Percentiles rank a stretch among this genome's conserved stretches.
Conservation (phyloP, 805 yeast species). For the Debaryomyces maramus region DNA sequence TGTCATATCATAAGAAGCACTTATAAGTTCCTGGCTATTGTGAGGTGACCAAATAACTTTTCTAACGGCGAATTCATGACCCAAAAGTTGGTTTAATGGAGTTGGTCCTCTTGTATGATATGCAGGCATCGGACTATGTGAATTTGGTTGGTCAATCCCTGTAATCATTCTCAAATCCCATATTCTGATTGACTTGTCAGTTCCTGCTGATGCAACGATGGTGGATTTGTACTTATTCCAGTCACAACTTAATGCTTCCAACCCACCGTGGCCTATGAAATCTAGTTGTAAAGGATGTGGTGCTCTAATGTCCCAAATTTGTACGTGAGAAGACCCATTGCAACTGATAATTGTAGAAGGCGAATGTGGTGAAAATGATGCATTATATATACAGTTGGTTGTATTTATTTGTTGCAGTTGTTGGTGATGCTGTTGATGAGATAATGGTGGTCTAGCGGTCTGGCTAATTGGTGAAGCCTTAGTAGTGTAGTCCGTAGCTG, state of each 20-base stretch:
- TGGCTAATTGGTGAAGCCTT: constrained; percentile 22
- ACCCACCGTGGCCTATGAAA: constrained; percentile 72
- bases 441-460: constrained; percentile 26
- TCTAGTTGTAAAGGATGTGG: constrained; percentile 61
- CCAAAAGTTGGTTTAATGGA: constrained; percentile 74
- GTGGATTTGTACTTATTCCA: constrained; percentile 87
- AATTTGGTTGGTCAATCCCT: constrained; percentile 34
- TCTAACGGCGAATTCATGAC: constrained; percentile 88
- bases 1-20: constrained; percentile 91
- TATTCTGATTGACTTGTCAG: constrained; percentile 76
- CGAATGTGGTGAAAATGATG: constrained; percentile 82
- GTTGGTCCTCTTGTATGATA: constrained; percentile 55
- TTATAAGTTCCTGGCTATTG: constrained; percentile 62
- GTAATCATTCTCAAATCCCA: constrained; percentile 85
- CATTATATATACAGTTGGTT: constrained; percentile 71
- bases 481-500: constrained; percentile 27
- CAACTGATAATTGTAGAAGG: constrained; percentile 68
- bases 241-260: constrained; percentile 79
- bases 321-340: constrained; percentile 71
- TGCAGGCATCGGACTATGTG: constrained; percentile 38
- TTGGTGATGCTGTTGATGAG: constrained; percentile 38
- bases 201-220: constrained; percentile 86
- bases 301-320: constrained; percentile 79
- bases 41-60: constrained; percentile 91
- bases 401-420: constrained; percentile 34